Evolutionary conservation across 257 asterid genomes (phyloP).

Genomic region (Eucommia ulmoides): DNA sequence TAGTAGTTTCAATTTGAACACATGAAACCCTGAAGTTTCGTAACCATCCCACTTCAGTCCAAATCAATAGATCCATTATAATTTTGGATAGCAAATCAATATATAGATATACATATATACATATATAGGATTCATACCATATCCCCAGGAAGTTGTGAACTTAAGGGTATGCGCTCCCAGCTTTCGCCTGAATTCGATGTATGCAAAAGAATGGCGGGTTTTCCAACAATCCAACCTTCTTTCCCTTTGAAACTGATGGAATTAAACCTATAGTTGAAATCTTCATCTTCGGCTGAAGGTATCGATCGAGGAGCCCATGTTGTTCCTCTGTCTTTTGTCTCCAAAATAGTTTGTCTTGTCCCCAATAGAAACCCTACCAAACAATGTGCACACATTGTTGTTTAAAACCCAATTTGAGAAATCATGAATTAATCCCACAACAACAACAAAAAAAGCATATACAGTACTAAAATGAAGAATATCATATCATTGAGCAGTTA

Average conservation of each 20-base stretch:
- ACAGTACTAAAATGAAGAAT: too few relatives aligned
- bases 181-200: constrained; percentile 81
- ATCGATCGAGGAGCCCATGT: constrained; percentile 80
- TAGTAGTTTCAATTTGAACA: background rate
- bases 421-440: background rate
- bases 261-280: constrained; percentile 85
- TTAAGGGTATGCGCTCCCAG: constrained; percentile 79
- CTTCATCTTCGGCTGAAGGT: constrained; percentile 93
- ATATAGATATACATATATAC: too few relatives aligned
- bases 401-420: background rate
- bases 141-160: constrained; percentile 94
- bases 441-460: too few relatives aligned
- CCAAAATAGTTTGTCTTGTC: constrained; percentile 56
- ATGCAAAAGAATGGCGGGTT: constrained; percentile 76
- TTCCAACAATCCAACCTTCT: constrained; percentile 97
- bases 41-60: too few relatives aligned
- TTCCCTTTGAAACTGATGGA: constrained; percentile 87
- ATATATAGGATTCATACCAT: constrained; percentile 32
- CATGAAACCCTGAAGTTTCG: background rate
- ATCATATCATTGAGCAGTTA: background rate
- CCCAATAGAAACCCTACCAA: background rate
- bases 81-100: background rate
- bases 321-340: constrained; percentile 89
- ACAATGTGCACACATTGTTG: background rate
- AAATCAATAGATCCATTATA: too few relatives aligned